Conservation (phyloP, 805 yeast genomes). For the Metschnikowia colocasiae region DNA sequence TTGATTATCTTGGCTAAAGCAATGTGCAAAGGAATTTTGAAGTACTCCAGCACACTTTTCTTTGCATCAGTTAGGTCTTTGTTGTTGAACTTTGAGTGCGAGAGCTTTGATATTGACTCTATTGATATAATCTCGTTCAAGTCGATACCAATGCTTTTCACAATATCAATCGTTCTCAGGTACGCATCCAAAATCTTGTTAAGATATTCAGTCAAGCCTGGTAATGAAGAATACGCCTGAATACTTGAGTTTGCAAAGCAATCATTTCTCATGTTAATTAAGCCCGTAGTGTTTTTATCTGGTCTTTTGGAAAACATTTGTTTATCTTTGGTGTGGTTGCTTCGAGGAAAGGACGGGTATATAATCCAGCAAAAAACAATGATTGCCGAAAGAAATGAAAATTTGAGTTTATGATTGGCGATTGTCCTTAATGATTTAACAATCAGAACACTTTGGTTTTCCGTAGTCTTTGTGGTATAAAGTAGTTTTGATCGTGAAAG, state of each 20-base stretch:
- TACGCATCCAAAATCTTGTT: constrained; percentile 36
- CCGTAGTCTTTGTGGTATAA: background rate
- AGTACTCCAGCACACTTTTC: constrained; percentile 19
- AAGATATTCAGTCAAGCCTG: constrained; percentile 56
- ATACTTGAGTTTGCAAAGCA: constrained; percentile 90
- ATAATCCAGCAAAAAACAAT: constrained; percentile 13
- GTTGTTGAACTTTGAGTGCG: constrained; percentile 14
- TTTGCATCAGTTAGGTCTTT: constrained; percentile 6
- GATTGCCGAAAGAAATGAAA: constrained; percentile 1
- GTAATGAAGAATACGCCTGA: constrained; percentile 70
- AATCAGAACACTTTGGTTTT: background rate
- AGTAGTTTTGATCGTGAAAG: constrained; percentile 2
- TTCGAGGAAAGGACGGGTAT: constrained; percentile 12
- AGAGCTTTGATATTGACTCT: constrained; percentile 18
- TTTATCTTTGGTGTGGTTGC: background rate
- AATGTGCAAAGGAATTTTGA: constrained; percentile 50
- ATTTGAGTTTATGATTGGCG: background rate
- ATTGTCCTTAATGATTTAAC: background rate
- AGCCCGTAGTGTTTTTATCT: constrained; percentile 76
- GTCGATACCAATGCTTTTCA: constrained; percentile 9
- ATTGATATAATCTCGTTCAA: constrained; percentile 14
- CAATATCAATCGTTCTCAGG: constrained; percentile 20
- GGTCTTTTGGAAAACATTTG: constrained; percentile 51
- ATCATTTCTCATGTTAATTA: constrained; percentile 77
- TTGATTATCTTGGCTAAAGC: constrained; percentile 50